Evolutionary conservation across 2,329 filamentous ascomycete genomes (phyloP).

Genomic region (Talaromyces sp.): DNA sequence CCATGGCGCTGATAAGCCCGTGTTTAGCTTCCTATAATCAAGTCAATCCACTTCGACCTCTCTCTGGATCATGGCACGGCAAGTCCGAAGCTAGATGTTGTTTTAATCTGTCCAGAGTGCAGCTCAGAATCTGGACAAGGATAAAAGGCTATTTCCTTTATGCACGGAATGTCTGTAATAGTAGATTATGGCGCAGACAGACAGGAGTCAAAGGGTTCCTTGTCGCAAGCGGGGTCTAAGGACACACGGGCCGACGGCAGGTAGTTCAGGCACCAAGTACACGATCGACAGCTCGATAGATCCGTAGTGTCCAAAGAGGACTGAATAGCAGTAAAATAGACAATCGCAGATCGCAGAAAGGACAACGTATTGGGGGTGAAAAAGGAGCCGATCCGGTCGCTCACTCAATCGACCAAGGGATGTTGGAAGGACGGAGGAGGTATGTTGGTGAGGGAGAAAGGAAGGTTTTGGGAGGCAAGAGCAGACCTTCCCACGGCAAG

Average conservation of each 20-base stretch:
- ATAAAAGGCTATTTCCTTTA: neutral
- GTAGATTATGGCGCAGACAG: neutral
- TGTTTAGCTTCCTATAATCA: constrained; percentile 11
- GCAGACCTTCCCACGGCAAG: neutral
- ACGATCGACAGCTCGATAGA: neutral
- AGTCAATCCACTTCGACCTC: constrained; percentile 9
- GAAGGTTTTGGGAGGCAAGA: neutral
- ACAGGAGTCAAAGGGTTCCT: neutral
- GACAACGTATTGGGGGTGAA: neutral
- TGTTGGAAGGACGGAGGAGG: neutral
- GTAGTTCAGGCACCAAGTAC: constrained; percentile 12
- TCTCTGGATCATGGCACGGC: constrained; percentile 12
- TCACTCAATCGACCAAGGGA: constrained; percentile 8
- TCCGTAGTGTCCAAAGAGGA: neutral
- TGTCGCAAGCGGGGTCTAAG: constrained; percentile 11
- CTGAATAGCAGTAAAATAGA: neutral
- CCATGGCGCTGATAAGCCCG: constrained; percentile 25
- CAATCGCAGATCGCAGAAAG: neutral
- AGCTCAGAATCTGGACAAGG: neutral
- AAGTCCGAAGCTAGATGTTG: neutral
- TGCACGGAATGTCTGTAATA: neutral
- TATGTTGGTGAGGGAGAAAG: constrained; percentile 3
- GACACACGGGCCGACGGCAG: constrained; percentile 2
- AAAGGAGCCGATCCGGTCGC: constrained; percentile 1
- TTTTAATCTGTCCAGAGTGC: neutral